A percentile compares a stretch with the other conserved stretches of the same genome.
phyloP scores from a whole-genome alignment of 352 stramenopile species.

The Pythium monospermum region DNA sequence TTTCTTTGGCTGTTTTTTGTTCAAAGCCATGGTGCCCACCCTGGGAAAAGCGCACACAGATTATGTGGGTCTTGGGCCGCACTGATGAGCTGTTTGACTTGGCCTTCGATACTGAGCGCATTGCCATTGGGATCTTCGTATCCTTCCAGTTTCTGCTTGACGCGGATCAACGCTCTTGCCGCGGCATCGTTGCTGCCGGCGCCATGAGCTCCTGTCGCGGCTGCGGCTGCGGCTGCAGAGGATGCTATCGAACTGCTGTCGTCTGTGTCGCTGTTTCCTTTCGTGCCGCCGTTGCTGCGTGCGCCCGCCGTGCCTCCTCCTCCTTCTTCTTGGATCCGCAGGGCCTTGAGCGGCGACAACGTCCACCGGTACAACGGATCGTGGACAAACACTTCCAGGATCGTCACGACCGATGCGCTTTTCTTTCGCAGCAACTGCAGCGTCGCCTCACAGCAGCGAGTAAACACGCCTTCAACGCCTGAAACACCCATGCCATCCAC shows the following conservation, averaged over 20 bases:
- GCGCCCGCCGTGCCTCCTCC: constrained; percentile 12
- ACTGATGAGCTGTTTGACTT: constrained; percentile 98
- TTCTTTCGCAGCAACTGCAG: constrained; percentile 92
- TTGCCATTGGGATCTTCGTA: constrained; percentile 97
- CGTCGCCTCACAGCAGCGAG: constrained; percentile 91
- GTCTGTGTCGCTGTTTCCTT: constrained; percentile 18
- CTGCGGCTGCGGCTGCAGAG: too few relatives aligned
- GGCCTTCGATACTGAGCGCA: constrained; percentile 95
- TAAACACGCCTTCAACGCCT: constrained; percentile 96
- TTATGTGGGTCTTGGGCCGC: constrained; percentile 94
- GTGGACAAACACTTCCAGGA: constrained; percentile 98
- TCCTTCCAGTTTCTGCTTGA: constrained; percentile 98
- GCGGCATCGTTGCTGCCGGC: constrained; percentile 80
- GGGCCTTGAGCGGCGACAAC: constrained; percentile 86
- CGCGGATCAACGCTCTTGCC: constrained; percentile 91
- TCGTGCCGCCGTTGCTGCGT: constrained; percentile 12
- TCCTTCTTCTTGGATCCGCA: constrained; percentile 77
- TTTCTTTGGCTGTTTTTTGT: not conserved
- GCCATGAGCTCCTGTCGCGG: too few relatives aligned
- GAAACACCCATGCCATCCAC: constrained; percentile 99
- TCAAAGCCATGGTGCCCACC: constrained; percentile 96
- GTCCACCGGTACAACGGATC: constrained; percentile 99
- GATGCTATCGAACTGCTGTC: constrained; percentile 9
- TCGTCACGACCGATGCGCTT: constrained; percentile 93
- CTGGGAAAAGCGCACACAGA: constrained; percentile 93